Conservation (phyloP, 805 yeast genomes). For the Candida nemodendra region DNA sequence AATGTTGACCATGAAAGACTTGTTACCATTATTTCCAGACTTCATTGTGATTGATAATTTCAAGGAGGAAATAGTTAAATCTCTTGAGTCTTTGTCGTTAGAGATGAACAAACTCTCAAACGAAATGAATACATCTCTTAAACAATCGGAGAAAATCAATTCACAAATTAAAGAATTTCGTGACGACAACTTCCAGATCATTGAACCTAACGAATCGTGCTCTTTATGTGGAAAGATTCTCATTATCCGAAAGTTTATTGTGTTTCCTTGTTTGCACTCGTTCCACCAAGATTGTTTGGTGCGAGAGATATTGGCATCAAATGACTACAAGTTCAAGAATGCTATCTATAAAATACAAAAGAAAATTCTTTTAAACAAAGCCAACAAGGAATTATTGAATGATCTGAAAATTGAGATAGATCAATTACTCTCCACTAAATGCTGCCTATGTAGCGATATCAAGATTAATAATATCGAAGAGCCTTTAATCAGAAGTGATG, state of each 20-base stretch:
- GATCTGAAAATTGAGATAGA: slow-evolving; percentile 51
- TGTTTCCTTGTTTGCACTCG: slow-evolving; percentile 88
- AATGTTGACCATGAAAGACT: slow-evolving; percentile 68
- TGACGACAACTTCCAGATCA: slow-evolving; percentile 54
- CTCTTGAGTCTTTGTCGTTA: slow-evolving; percentile 71
- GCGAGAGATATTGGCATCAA: slow-evolving; percentile 54
- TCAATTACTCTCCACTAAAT: slow-evolving; percentile 55
- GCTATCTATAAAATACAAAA: slow-evolving; percentile 55
- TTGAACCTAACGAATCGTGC: slow-evolving; percentile 87
- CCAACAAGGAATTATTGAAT: slow-evolving; percentile 29
- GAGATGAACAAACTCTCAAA: slow-evolving; percentile 61
- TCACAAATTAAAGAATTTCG: slow-evolving; percentile 53
- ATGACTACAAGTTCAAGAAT: slow-evolving; percentile 66
- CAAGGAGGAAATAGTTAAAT: slow-evolving; percentile 76
- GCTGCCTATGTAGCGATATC: slow-evolving; percentile 75
- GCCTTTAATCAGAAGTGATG: slow-evolving; percentile 47
- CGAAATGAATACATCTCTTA: slow-evolving; percentile 75
- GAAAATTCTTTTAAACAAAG: slow-evolving; percentile 38
- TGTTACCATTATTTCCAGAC: slow-evolving; percentile 83
- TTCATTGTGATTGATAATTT: slow-evolving; percentile 77
- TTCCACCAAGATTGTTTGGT: slow-evolving; percentile 89
- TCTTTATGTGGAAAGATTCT: slow-evolving; percentile 66
- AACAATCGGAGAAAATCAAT: slow-evolving; percentile 57
- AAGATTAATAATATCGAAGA: slow-evolving; percentile 69
- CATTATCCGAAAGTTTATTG: slow-evolving; percentile 67